Percentiles rank a stretch among this genome's conserved stretches.
These are phyloP conservation scores for Rutstroemia sp. DNA, from an alignment of 2,329 filamentous ascomycete species.

Conservation along the genomic window DNA sequence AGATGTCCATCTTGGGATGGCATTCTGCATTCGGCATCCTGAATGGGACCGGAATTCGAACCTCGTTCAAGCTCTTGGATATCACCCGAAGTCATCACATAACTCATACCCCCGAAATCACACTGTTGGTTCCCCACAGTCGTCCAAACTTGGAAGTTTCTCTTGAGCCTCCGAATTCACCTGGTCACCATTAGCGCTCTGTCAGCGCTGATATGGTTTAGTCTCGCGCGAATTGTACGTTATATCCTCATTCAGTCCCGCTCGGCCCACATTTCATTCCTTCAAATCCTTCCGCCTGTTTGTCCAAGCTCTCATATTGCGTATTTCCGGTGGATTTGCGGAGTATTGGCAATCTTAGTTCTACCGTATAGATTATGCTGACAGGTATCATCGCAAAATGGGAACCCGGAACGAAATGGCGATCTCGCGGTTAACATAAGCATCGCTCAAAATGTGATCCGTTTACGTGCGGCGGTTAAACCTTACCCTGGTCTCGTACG, in stretches of 20 bases:
- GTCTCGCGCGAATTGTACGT: not conserved
- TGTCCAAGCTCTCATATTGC: not conserved
- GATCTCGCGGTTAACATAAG: not conserved
- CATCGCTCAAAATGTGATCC: conserved; percentile 3
- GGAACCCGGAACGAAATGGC: not conserved
- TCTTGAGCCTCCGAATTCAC: no score
- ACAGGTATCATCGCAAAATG: not conserved
- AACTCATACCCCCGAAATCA: no score
- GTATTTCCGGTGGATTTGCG: not conserved
- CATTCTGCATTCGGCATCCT: no score
- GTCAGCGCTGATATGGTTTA: not conserved
- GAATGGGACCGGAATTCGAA: no score
- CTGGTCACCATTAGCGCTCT: not conserved
- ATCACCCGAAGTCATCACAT: no score
- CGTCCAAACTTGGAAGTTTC: no score
- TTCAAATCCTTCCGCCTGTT: not conserved
- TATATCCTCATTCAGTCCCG: not conserved
- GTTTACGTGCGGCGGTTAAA: not conserved
- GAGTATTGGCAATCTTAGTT: not conserved
- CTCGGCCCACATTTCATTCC: not conserved
- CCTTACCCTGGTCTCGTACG: not conserved
- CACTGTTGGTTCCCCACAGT: no score
- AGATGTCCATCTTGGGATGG: no score
- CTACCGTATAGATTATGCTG: no score
- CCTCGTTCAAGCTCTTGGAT: no score